Percentiles rank a stretch among this genome's conserved stretches.
Evolutionary conservation across 192 early-diverging fungal species (phyloP).

Genomic region (Podila clonocystis): DNA sequence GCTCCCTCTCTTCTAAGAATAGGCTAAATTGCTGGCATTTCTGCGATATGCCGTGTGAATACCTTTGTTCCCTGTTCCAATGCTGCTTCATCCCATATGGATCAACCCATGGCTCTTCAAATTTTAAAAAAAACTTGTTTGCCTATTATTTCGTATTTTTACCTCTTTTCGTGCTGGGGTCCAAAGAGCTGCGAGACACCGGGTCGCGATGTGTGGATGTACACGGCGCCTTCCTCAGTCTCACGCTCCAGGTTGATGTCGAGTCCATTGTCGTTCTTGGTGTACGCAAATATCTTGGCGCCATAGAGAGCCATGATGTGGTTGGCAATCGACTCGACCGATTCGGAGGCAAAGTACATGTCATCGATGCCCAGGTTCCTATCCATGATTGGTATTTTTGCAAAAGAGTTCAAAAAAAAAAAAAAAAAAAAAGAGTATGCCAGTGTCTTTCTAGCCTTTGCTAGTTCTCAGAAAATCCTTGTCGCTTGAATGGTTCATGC

Average conservation of each 20-base stretch:
- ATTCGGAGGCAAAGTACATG: constrained; percentile 96
- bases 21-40: no score
- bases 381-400: no score
- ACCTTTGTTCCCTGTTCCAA: no score
- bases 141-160: constrained; percentile 7
- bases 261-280: constrained; percentile 81
- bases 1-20: no score
- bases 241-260: constrained; percentile 92
- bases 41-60: no score
- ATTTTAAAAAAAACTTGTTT: no score
- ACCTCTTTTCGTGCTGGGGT: constrained; percentile 84
- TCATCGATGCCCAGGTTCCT: constrained; percentile 97
- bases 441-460: not conserved
- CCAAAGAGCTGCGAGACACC: constrained; percentile 91
- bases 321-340: constrained; percentile 88
- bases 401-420: no score
- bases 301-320: constrained; percentile 98
- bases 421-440: no score
- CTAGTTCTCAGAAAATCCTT: not conserved
- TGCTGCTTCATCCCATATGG: no score
- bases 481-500: no score
- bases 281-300: constrained; percentile 92
- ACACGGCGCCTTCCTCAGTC: constrained; percentile 90
- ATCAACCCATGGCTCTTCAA: no score
- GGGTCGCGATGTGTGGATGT: constrained; percentile 94